phyloP scores from a whole-genome alignment of 1,139 yeast species.

The Candida sojae region DNA sequence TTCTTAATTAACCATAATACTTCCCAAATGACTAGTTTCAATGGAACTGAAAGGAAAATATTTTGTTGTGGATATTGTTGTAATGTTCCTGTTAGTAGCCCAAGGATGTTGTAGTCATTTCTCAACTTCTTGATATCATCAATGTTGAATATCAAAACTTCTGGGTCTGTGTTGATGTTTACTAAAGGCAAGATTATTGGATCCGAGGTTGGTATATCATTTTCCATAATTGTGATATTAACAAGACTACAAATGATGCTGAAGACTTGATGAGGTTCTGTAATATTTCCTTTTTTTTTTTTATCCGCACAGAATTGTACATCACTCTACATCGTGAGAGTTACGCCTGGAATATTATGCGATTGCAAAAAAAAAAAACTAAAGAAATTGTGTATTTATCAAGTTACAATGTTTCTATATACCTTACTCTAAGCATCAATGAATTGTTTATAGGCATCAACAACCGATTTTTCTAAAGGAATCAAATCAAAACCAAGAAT shows the following conservation, averaged over 20 bases:
- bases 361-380: no score
- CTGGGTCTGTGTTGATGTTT: slow-evolving; percentile 28
- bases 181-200: slow-evolving; percentile 25
- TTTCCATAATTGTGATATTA: background rate
- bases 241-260: no score
- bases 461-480: slow-evolving; percentile 34
- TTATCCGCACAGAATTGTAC: no score
- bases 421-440: slow-evolving; percentile 19
- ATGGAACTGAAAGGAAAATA: slow-evolving; percentile 78
- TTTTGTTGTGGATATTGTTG: slow-evolving; percentile 93
- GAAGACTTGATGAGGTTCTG: no score
- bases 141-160: slow-evolving; percentile 52
- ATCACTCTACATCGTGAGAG: no score
- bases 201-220: background rate
- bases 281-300: no score
- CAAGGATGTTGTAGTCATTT: slow-evolving; percentile 54
- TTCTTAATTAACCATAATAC: slow-evolving; percentile 60
- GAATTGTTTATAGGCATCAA: slow-evolving; percentile 47
- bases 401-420: background rate
- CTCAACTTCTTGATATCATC: slow-evolving; percentile 57
- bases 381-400: background rate
- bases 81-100: slow-evolving; percentile 78
- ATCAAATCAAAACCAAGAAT: slow-evolving; percentile 39
- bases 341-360: no score
- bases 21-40: slow-evolving; percentile 74